Base-by-base conservation (phyloP, 805 yeast genomes). In the Candida alai region DNA sequence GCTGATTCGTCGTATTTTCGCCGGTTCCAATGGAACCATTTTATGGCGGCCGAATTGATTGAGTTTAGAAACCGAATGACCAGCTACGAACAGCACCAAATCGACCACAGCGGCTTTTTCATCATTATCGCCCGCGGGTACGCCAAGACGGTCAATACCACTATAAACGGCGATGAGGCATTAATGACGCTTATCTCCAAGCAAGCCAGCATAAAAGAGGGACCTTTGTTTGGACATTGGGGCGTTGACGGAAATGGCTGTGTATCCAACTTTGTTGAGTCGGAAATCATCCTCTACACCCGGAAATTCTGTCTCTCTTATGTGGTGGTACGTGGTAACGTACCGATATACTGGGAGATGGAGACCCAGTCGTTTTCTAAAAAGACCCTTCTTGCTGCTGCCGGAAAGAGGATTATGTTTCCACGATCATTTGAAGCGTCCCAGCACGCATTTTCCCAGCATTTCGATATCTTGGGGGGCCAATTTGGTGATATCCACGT, bases 211-310 rank as follows among this genome's bases (percentile, higher is more conserved):
- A 48, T 50, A 19, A 70, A 69, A 41, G 54, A 54, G 23, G 78
- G 78, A 0, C 65, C 70, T 0, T 51, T 74, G 13, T 74, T 74
- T 48, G 81, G 81, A 1, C 74, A 74, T 19, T 70, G 71, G 60
- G 76, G 81, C 21, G 62, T 74, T 45, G 81, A 76, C 47, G 80
- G 76, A 40, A 70, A 70, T 25, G 78, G 80, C 1, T 62, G 65
- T 15, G 75, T 64, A 10, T 62, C 78, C 3, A 73, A 74, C 44
- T 74, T 60, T 45, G 72, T 65, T 15, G 80, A 76, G 44, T 60
- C 75, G 4, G 80, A 76, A 49, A 48, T 74, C 11, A 59, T 74
- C 6, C 47, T 74, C 7, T 69, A 70, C 30, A 58, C 68, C 5
- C 60, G 56, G 19, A 57, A 48, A 29, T 65, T 49, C 37, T 62